Evolutionary conservation across 768 basidiomycete genomes (phyloP), one percentile per base, ranked within the genome.

Genomic region (Cyclocybe cylindracea): DNA sequence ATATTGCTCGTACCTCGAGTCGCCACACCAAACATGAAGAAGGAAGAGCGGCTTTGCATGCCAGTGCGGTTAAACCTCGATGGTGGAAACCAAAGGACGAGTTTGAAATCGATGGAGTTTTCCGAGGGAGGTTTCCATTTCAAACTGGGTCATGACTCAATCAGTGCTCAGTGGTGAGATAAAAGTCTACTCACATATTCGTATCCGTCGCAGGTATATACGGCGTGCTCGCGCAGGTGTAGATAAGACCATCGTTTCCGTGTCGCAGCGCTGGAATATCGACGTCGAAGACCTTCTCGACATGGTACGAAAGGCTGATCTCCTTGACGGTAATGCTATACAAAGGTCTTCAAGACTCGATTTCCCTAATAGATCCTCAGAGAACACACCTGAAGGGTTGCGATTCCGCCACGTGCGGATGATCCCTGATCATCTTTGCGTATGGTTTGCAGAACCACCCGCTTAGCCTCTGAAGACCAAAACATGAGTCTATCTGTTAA

Each of bases 41-140:
- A 88, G 70, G 66, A 98, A 98, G 4, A 89, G 64, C 1, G 97
- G 97, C 66, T 94, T 98, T 9, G 86, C 86, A 53, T 75, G 76
- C 57, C 87, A 89, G 62, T 98, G 0, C 82, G 77, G 46, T 85
- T 68, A 18, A 71, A 70, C 11, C 66, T 64, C 3, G 71, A 67
- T 1, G 93, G 83, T 1, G 96, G 94, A 67, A 98, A 99, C 32
- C 93, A 87, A n/a, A 99, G 75, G 44, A 94, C 82, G 29, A 98
- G 86, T 67, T 93, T 93, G 77, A 99, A 98, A 69, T 99, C 97
- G 61, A 98, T 88, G 1, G 94, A 95, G 66, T 99, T 99, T 65
- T 98, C 96, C 2, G 89, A 91, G 0, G 97, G 94, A 1, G 95
- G 94, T 69, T 99, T 99, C 97, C 97, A 99, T 70, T 99, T 99